Evolutionary conservation across 2,329 filamentous ascomycete species (phyloP), one percentile per base, ranked within the genome.

Genomic region (Trichoderma cornu-damae): DNA sequence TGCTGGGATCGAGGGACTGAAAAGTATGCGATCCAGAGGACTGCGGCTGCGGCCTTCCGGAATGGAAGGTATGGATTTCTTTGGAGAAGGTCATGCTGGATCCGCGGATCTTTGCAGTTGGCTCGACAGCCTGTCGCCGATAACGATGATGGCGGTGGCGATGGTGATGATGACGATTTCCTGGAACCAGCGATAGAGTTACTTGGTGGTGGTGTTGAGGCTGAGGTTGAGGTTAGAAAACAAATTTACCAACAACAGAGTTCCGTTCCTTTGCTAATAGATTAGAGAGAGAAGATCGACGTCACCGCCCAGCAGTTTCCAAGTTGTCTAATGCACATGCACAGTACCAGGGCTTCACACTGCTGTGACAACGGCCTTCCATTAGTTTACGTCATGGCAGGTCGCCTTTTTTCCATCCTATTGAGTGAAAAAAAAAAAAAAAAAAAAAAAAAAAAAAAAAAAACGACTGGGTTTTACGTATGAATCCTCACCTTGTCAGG

Each of bases 1-100:
- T 91, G 49, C 89, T 84, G 37, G 90, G 90, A 69, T 94, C 81
- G 68, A 93, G 77, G 28, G 87, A 83, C 61, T 84, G 76, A 74
- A 94, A 93, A 46, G 84, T 84, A 59, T 78, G 77, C 40, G 79
- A 74, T 8, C 83, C 82, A 11, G 79, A 79, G 48, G 83, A 80
- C 9, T 67, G 62, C 24, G 78, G 73, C 66, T 90, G 88, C 43
- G 79, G 73, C 68, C 81, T 79, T 70, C 90, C 90, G 63, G 85
- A 81, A 76, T 90, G 90, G 74, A 88, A 94, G 62, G 90, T 85
- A 68, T 88, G 81, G 62, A 74, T 73, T 50, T 73, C 69, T 12
- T 66, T 62, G 6, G 69, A 51, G 59, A 72, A 73, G 16, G 72
- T 69, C 72, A 74, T 73, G 22, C 6, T 55, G 42, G 1, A 3